Evolutionary conservation across 495 filamentous ascomycete species (phyloP).

Genomic region (Tuber umbilicatum): DNA sequence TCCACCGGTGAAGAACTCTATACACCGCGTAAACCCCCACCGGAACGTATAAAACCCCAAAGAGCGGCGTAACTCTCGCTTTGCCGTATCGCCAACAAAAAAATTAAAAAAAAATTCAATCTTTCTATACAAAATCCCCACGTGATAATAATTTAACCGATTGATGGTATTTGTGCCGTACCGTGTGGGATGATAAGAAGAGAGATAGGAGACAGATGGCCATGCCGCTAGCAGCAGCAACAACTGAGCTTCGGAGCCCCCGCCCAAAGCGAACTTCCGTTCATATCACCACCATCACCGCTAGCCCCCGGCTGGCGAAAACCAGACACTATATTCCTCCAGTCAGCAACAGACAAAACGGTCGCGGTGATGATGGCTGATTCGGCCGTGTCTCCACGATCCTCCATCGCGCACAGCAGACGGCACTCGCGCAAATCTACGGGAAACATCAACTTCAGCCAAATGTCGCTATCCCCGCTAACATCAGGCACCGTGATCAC

Average conservation of each 20-base stretch:
- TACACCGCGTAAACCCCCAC: not conserved
- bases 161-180: not conserved
- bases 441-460: slow-evolving; percentile 38
- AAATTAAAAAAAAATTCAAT: not conserved
- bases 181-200: not conserved
- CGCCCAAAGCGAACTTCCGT: not conserved
- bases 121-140: not conserved
- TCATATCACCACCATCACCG: not conserved
- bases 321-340: not conserved
- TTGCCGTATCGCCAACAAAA: not conserved
- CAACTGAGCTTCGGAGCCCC: not conserved
- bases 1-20: no score
- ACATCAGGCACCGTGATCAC: slow-evolving; percentile 32
- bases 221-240: not conserved
- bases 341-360: not conserved
- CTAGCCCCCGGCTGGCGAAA: not conserved
- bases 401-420: slow-evolving; percentile 22
- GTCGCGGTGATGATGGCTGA: slow-evolving; percentile 17
- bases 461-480: slow-evolving; percentile 36
- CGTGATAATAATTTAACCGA: no score
- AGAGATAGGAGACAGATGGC: not conserved
- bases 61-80: not conserved
- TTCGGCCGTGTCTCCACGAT: slow-evolving; percentile 11
- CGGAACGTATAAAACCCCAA: not conserved
- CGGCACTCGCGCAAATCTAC: slow-evolving; percentile 39